Base-by-base conservation (phyloP, 352 stramenopile genomes). In the Globisporangium cylindrosporum region DNA sequence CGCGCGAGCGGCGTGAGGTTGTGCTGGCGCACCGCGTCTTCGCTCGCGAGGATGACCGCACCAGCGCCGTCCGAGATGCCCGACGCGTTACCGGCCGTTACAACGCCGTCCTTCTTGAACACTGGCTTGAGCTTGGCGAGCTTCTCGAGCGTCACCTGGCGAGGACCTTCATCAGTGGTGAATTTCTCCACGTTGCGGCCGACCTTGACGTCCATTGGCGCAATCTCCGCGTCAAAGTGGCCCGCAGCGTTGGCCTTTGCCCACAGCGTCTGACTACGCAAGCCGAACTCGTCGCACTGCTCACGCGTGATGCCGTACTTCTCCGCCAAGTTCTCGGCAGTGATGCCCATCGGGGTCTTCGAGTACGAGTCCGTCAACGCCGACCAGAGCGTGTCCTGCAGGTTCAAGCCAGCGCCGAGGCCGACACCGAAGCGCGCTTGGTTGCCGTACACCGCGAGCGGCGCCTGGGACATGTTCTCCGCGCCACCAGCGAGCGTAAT, bases 51-150 rank as follows among this genome's bases (percentile, higher is more conserved):
- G 41, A 99, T 81, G 66, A 99, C 78, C 9, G 91, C 84, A 54
- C 93, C 97, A 48, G 97, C 97, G 48, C 98, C 98, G 74, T 99
- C 98, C 69, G 91, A 97, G 75, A 99, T 99, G 48, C 97, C 97
- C 22, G 93, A 99, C 7, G 97, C 95, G 75, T 97, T 98, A 29
- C 91, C 97, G 10, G 98, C 97, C 24, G 97, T 99, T 6, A 99
- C 97, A 8, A 98, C 88, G 20, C 97, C 98, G 73, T 98, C 89
- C 75, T 99, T 98, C 80, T 99, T 98, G 84, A 99, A 99, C 54
- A 99, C 93, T 1, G 98, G 80, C 77, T 92, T 93, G 8, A 99
- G 82, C 61, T 96, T 97, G 51, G 84, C 83, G 41, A 99, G 84
- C 74, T 94, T 93, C 36, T 86, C 81, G 43, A 91, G 68, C 43